phyloP scores from a whole-genome alignment of 2,329 filamentous ascomycete genomes.

The Xylariomycetidae sp. region DNA sequence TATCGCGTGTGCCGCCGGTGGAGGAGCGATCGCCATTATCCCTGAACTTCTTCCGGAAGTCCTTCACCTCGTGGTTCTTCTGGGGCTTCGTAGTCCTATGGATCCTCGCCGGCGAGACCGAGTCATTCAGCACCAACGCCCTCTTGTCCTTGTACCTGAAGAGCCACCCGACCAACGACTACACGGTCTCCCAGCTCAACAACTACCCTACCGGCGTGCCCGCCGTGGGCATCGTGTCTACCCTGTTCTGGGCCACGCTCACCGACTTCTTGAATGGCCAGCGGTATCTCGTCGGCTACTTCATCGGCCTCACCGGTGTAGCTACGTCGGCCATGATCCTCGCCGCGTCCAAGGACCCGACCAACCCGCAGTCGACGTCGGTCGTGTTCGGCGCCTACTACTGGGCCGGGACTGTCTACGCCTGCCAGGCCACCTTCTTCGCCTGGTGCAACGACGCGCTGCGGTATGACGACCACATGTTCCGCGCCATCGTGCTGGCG shows the following conservation, averaged over 20 bases:
- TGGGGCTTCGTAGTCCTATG: constrained; percentile 64
- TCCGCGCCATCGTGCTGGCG: constrained; percentile 63
- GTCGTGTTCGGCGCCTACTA: constrained; percentile 64
- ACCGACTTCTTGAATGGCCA: constrained; percentile 62
- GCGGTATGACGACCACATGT: constrained; percentile 57
- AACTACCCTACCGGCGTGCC: constrained; percentile 54
- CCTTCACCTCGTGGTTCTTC: constrained; percentile 58
- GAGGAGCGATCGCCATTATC: constrained; percentile 41
- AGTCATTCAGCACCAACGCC: constrained; percentile 64
- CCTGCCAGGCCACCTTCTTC: constrained; percentile 70
- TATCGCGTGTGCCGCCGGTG: constrained; percentile 34
- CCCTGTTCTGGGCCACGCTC: constrained; percentile 64
- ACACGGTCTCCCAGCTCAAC: constrained; percentile 46
- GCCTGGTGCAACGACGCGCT: constrained; percentile 72
- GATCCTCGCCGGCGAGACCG: constrained; percentile 67
- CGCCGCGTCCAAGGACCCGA: constrained; percentile 39
- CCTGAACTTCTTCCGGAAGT: constrained; percentile 46
- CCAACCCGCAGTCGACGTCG: constrained; percentile 37
- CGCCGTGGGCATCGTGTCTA: constrained; percentile 53
- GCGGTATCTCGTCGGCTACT: constrained; percentile 62
- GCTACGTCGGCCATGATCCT: constrained; percentile 60
- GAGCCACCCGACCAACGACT: constrained; percentile 37
- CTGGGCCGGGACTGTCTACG: constrained; percentile 65
- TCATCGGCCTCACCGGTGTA: constrained; percentile 61
- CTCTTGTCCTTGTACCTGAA: constrained; percentile 50